Conservation (phyloP, 495 filamentous ascomycete genomes). For the Antarctomyces pellizariae region DNA sequence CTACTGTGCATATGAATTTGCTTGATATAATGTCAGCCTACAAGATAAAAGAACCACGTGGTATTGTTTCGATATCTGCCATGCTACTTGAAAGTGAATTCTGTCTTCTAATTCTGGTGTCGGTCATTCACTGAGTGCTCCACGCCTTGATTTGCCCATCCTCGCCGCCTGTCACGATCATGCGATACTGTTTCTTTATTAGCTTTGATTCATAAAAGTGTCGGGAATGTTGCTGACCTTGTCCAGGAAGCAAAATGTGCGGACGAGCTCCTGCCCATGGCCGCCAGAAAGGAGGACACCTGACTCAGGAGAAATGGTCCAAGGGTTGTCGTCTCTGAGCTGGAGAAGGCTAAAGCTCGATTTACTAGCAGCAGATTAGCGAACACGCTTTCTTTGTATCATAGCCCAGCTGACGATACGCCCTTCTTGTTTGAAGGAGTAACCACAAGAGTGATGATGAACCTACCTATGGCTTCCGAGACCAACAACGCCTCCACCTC, state of each 20-base stretch:
- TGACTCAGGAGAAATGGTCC: conserved; percentile 34
- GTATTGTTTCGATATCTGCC: too few species aligned
- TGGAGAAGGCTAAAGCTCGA: conserved; percentile 46
- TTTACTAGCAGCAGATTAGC: conserved; percentile 26
- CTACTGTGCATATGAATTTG: too few species aligned
- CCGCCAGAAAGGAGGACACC: conserved; percentile 46
- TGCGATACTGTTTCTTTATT: conserved; percentile 25
- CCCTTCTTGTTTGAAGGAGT: too few species aligned
- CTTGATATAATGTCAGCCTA: too few species aligned
- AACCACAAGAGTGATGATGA: conserved; percentile 1
- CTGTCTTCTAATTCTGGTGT: too few species aligned
- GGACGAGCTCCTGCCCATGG: conserved; percentile 66
- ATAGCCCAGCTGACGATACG: not conserved
- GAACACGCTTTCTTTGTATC: conserved; percentile 1
- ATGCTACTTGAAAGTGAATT: too few species aligned
- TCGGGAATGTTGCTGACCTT: conserved; percentile 21
- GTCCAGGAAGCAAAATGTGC: conserved; percentile 53
- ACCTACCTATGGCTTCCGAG: conserved; percentile 35
- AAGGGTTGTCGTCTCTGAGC: conserved; percentile 29
- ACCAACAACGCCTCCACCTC: conserved; percentile 34
- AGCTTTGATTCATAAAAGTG: conserved; percentile 2
- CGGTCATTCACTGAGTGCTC: conserved; percentile 16
- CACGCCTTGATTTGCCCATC: conserved; percentile 53
- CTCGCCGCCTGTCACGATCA: conserved; percentile 56
- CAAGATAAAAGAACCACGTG: too few species aligned